Percentiles rank a stretch among this genome's conserved stretches.
phyloP scores from a whole-genome alignment of 2,329 filamentous ascomycete species.

The Calonectria crousiana region DNA sequence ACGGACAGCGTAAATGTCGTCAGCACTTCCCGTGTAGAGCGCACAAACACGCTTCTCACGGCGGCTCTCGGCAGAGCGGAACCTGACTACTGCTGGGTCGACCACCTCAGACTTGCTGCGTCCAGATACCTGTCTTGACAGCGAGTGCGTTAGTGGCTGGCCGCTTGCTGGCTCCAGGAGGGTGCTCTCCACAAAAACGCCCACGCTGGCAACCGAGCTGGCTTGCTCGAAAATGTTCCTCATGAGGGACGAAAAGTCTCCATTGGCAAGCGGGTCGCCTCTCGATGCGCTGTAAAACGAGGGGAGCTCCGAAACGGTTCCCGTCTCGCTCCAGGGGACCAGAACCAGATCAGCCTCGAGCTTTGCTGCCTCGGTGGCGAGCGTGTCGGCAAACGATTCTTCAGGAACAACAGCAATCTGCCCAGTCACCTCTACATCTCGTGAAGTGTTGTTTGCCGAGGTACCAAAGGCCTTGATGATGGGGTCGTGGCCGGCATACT shows the following conservation, averaged over 20 bases:
- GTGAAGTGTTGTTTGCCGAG: constrained; percentile 20
- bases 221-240: constrained; percentile 26
- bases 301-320: constrained; percentile 26
- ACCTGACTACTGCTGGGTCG: constrained; percentile 17
- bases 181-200: constrained; percentile 24
- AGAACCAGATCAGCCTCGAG: constrained; percentile 79
- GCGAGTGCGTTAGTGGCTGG: not conserved
- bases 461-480: constrained; percentile 88
- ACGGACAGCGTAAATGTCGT: constrained; percentile 84
- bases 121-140: constrained; percentile 24
- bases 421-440: constrained; percentile 77
- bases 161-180: constrained; percentile 20
- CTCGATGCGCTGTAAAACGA: constrained; percentile 29
- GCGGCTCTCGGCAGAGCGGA: constrained; percentile 30
- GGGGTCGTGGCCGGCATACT: constrained; percentile 79
- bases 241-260: constrained; percentile 27
- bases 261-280: constrained; percentile 28
- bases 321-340: constrained; percentile 79
- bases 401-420: constrained; percentile 84
- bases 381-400: constrained; percentile 80
- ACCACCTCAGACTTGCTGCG: constrained; percentile 16
- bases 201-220: constrained; percentile 9
- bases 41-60: constrained; percentile 80
- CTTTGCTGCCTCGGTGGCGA: constrained; percentile 78
- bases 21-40: constrained; percentile 84